Percentiles rank a stretch among this genome's conserved stretches.
phyloP scores from a whole-genome alignment of 2,329 filamentous ascomycete species.

The Pseudogymnoascus verrucosus region DNA sequence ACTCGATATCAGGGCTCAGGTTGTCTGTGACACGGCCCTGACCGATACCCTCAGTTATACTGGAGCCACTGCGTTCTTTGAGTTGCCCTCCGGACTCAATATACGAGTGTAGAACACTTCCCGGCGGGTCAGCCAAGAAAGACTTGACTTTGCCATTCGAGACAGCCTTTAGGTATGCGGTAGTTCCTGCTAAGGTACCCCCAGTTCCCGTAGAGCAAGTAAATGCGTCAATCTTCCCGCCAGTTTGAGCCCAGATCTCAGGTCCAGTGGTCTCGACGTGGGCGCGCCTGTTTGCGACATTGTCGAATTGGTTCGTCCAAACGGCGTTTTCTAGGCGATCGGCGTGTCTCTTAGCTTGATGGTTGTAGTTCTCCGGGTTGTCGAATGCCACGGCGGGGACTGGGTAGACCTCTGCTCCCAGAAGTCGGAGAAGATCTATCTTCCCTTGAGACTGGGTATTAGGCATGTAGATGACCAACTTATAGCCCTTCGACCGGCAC shows the following conservation, averaged over 20 bases:
- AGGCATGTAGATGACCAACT: conserved; percentile 98
- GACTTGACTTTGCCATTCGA: conserved; percentile 72
- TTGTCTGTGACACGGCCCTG: conserved; percentile 97
- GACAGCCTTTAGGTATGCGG: conserved; percentile 78
- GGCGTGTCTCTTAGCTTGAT: conserved; percentile 87
- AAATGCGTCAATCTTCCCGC: conserved; percentile 81
- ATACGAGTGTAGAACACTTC: conserved; percentile 88
- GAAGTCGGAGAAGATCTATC: conserved; percentile 81
- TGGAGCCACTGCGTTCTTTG: conserved; percentile 71
- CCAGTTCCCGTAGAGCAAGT: conserved; percentile 91
- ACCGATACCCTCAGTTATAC: conserved; percentile 96
- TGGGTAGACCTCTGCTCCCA: conserved; percentile 92
- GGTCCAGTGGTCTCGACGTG: conserved; percentile 96
- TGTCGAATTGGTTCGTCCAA: conserved; percentile 99
- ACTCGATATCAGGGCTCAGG: conserved; percentile 70
- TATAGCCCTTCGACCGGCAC: conserved; percentile 84
- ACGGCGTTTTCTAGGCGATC: conserved; percentile 79
- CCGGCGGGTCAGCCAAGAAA: conserved; percentile 89
- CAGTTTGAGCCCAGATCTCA: conserved; percentile 93
- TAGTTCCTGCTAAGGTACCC: conserved; percentile 83
- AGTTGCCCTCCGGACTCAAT: conserved; percentile 78
- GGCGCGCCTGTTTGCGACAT: conserved; percentile 83
- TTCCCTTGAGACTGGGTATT: conserved; percentile 98
- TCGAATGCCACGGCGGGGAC: conserved; percentile 95
- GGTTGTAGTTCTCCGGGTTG: conserved; percentile 95